A percentile compares a stretch with the other conserved stretches of the same genome.
These are phyloP conservation scores for Glycine tomentella DNA, from an alignment of 306 rosid species.

Conservation along the genomic window DNA sequence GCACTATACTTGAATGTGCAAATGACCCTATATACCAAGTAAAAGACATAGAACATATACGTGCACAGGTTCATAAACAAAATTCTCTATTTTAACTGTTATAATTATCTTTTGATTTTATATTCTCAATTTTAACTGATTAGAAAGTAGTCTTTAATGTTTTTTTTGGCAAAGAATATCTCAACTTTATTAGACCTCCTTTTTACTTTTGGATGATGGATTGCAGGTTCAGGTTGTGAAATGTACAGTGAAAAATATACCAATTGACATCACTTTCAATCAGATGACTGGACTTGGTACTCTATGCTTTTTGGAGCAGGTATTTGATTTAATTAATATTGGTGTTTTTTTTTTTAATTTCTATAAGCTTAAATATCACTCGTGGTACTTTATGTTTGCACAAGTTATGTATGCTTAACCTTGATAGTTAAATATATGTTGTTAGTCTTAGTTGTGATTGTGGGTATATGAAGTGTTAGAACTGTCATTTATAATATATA, in stretches of 20 bases:
- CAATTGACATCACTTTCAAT: slow-evolving; percentile 77
- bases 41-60: slow-evolving; percentile 57
- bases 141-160: slow-evolving; percentile 9
- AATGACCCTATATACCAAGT: slow-evolving; percentile 48
- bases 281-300: slow-evolving; percentile 72
- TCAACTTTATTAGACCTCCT: not conserved
- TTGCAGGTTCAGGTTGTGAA: slow-evolving; percentile 74
- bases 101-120: not conserved
- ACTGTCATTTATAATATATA: not conserved
- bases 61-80: slow-evolving; percentile 63
- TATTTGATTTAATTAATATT: slow-evolving; percentile 36
- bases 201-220: slow-evolving; percentile 45
- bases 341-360: slow-evolving; percentile 24
- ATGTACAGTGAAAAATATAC: slow-evolving; percentile 61
- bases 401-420: slow-evolving; percentile 22
- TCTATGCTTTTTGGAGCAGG: slow-evolving; percentile 74
- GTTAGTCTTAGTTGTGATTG: slow-evolving; percentile 18
- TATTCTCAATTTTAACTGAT: slow-evolving; percentile 19
- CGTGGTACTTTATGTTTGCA: slow-evolving; percentile 5
- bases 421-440: slow-evolving; percentile 18
- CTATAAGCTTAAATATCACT: slow-evolving; percentile 28
- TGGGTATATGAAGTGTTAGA: slow-evolving; percentile 26
- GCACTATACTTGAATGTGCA: slow-evolving; percentile 49
- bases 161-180: slow-evolving; percentile 18
- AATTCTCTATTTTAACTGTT: slow-evolving; percentile 3